A percentile compares a stretch with the other conserved stretches of the same genome.
Evolutionary conservation across 2,329 filamentous ascomycete genomes (phyloP).

Genomic region (Dothistroma pini): DNA sequence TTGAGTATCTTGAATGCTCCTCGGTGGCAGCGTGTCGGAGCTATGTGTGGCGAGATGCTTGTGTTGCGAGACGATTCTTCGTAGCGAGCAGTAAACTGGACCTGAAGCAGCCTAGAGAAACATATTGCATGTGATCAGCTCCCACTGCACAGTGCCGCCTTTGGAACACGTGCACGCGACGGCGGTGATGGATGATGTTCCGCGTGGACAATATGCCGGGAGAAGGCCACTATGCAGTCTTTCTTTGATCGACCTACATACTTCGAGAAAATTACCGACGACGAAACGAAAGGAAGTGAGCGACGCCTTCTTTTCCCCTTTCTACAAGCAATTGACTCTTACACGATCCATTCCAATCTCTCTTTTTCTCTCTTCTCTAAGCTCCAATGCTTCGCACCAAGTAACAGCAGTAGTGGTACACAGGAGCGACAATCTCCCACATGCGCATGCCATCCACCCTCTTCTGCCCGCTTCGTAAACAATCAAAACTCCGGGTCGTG

Average conservation of each 20-base stretch:
- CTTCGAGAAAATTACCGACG: background rate
- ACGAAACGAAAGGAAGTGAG: background rate
- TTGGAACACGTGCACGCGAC: background rate
- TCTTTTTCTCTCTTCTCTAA: background rate
- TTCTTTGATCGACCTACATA: background rate
- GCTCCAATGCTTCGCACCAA: background rate
- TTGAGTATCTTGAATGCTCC: background rate
- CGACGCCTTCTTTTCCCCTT: background rate
- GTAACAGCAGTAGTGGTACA: background rate
- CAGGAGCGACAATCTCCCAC: background rate
- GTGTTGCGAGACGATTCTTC: background rate
- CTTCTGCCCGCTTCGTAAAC: slow-evolving; percentile 4
- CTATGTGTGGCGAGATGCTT: background rate
- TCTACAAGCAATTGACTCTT: background rate
- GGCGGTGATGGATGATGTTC: background rate
- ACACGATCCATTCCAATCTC: background rate
- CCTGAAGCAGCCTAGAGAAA: background rate
- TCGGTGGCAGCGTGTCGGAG: background rate
- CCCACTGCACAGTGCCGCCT: background rate
- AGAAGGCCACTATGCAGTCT: background rate
- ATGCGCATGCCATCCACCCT: background rate
- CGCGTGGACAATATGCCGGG: background rate
- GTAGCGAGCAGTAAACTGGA: background rate
- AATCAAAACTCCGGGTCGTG: slow-evolving; percentile 5
- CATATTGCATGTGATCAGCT: background rate